Base-by-base conservation (phyloP, 257 asterid genomes). In the Salvia hispanica region DNA sequence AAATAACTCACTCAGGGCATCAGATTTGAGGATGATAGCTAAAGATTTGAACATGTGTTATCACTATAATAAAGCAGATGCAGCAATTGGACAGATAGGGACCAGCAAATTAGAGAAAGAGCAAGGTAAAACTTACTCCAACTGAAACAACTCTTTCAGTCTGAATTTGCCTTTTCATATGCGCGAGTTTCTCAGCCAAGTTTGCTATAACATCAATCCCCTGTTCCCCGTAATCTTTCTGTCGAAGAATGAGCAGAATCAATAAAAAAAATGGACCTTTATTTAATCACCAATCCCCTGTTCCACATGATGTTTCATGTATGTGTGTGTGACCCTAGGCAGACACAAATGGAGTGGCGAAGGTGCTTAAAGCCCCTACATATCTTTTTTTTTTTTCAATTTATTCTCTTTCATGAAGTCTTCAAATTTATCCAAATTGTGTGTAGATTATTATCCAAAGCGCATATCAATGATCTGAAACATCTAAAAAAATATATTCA, bases 131-230 rank as follows among this genome's bases (percentile, higher is more conserved):
- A 59, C 61, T 70, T 81, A 90, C 97, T 77, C 74, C 72, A 72
- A 90, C 74, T 9, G 86, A 77, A 72, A 64, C 75, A 70, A 56
- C 77, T 83, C 96, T 86, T 45, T 83, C 92, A 7, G 76, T 70
- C 60, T 83, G 86, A 76, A 90, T 88, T 78, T 88, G 81, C 88
- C 66, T 81, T 76, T 76, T 86, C 71, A 88, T 79, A 78, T 81
- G 88, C 54, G 81, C 66, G 42, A 90, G 73, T 77, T 81, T 84
- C 48, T n/a, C 34, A 50, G 53, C 51, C 75, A 90, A 80, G 66
- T 66, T 58, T 51, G 65, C 76, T 76, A 68, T 61, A 13, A 72
- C 66, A 76, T 84, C 87, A 70, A 57, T 73, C 65, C 71, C 85
- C 74, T 70, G 81, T 68, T 77, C 84, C 55, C 74, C 95, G 64